Conservation (phyloP, 192 early-diverging fungal species). For the Backusella tuberculispora region DNA sequence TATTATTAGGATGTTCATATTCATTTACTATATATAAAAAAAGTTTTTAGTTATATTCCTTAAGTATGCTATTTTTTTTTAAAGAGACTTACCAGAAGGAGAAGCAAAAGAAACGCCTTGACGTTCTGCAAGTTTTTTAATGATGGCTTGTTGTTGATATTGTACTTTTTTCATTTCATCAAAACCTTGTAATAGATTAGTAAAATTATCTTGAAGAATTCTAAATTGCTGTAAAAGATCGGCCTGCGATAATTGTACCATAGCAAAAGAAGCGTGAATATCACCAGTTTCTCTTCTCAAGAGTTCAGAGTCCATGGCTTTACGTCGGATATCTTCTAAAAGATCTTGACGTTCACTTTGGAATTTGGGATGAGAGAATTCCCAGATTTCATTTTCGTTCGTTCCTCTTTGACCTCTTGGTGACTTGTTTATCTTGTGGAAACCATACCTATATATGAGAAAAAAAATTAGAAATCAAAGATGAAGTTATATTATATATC, state of each 20-base stretch:
- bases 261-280: conserved; percentile 59
- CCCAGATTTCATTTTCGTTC: conserved; percentile 72
- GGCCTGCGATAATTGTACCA: conserved; percentile 64
- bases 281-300: conserved; percentile 65
- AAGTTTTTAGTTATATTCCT: neutral
- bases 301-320: conserved; percentile 69
- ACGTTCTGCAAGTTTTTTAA: neutral
- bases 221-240: conserved; percentile 62
- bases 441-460: conserved; percentile 50
- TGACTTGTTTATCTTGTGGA: conserved; percentile 77
- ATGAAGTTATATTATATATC: conserved; percentile 46
- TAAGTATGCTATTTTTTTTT: neutral
- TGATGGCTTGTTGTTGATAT: neutral
- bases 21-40: conserved; percentile 12
- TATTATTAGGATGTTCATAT: neutral
- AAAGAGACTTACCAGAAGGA: neutral
- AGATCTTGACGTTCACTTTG: conserved; percentile 57
- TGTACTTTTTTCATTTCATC: conserved; percentile 21
- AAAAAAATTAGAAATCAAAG: conserved; percentile 14
- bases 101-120: conserved; percentile 7
- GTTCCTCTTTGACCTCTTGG: conserved; percentile 62
- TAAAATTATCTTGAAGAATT: conserved; percentile 18
- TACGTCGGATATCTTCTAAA: conserved; percentile 74
- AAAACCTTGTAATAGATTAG: conserved; percentile 2
- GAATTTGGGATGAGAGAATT: conserved; percentile 69